A percentile compares a stretch with the other conserved stretches of the same genome.
Conservation (phyloP, 371 early-diverging fungal genomes). For the Conidiobolus coronatus region DNA sequence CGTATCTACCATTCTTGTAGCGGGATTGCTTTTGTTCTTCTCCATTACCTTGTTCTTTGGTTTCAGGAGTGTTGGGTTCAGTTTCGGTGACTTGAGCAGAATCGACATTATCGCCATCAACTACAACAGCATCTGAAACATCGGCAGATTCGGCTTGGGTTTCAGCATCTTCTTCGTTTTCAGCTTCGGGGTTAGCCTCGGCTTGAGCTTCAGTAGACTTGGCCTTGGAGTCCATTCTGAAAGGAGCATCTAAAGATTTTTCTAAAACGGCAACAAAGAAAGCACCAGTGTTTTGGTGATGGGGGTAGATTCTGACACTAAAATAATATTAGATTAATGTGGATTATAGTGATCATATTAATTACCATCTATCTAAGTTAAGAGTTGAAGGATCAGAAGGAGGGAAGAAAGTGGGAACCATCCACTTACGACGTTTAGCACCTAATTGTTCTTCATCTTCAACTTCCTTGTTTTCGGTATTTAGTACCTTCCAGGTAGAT, state of each 20-base stretch:
- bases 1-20: slow-evolving; percentile 16
- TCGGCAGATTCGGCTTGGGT: not conserved
- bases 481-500: slow-evolving; percentile 62
- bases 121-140: slow-evolving; percentile 4
- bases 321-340: not conserved
- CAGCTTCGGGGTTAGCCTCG: slow-evolving; percentile 7
- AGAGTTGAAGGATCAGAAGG: slow-evolving; percentile 40
- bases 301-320: slow-evolving; percentile 83
- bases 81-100: slow-evolving; percentile 2
- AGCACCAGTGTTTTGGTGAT: slow-evolving; percentile 94
- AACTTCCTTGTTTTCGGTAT: slow-evolving; percentile 17
- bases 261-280: slow-evolving; percentile 97
- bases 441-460: slow-evolving; percentile 28
- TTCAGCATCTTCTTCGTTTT: slow-evolving; percentile 4
- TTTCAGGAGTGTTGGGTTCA: slow-evolving; percentile 2
- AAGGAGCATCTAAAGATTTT: slow-evolving; percentile 42
- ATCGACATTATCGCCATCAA: slow-evolving; percentile 10
- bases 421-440: slow-evolving; percentile 18
- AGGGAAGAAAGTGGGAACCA: slow-evolving; percentile 33
- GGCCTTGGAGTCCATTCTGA: slow-evolving; percentile 15
- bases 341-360: not conserved
- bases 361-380: slow-evolving; percentile 55
- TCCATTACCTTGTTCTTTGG: slow-evolving; percentile 9
- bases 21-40: slow-evolving; percentile 7
- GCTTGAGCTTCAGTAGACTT: slow-evolving; percentile 6